Evolutionary conservation across 352 stramenopile genomes (phyloP), one percentile per base, ranked within the genome.

Genomic region (Blastocystis sp.): DNA sequence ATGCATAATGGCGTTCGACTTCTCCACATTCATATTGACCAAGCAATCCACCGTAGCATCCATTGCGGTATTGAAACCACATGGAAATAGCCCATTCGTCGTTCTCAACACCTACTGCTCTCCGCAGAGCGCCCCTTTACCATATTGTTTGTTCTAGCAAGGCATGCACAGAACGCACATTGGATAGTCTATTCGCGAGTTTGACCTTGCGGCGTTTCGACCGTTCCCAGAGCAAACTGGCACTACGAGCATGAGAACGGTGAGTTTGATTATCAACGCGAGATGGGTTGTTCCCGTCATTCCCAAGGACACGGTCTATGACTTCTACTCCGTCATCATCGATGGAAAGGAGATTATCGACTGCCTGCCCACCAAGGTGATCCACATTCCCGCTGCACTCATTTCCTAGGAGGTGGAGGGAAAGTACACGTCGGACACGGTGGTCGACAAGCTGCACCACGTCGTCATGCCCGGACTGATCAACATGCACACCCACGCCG

Each of bases 401-500:
- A 69, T 60, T 9, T 91, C 89, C 19, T 89, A 90, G 38, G 91
- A 94, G 43, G 93, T 91, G 40, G 69, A 87, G 17, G 87, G 71
- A 63, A 92, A 91, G 69, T 96, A 93, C 90, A 84, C 81, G 0
- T 89, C 92, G 4, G 64, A 61, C 0, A 69, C 91, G 14, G 90
- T 92, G 62, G 88, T 91, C 21, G 91, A 94, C 68, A 89, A 94
- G 11, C 60, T 54, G 10, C 74, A 92, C 24, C 92, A 95, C 90
- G 94, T 95, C 45, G 89, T 96, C 17, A 92, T 94, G 68, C 94
- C 94, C 0, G 94, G 94, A 3, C 91, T 96, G 34, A 91, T 96
- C 42, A 96, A 96, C 74, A 90, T 92, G 81, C 94, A 96, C 91
- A 94, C 93, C 65, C 94, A 96, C 84, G 91, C 93, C 19, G 89